Base-by-base conservation (phyloP, 805 yeast species). In the Teunomyces tritomae region DNA sequence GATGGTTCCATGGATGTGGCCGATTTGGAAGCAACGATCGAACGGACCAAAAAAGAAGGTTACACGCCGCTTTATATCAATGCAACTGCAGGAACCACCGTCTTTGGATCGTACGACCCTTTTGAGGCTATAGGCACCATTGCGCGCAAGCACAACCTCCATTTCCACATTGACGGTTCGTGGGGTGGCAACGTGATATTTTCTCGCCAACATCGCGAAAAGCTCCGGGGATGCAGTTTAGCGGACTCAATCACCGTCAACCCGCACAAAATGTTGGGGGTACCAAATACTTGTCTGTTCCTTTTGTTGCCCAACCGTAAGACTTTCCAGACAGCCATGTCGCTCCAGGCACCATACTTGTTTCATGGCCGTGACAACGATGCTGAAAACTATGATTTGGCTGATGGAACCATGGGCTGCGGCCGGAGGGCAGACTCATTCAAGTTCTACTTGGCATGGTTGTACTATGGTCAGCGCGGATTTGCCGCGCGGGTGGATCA, bases 361-460 rank as follows among this genome's bases (percentile, higher is more conserved):
- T 88, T 87, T 76, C 96, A 88, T 59, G 75, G 76, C 4, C 56
- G 74, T 20, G 74, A 71, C 47, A 63, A 68, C n/a, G 62, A 65
- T 9, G 79, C 71, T 3, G 85, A 78, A 24, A 82, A 79, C 63
- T 85, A 72, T 58, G 96, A 88, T 56, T 76, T 88, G 47, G 96
- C 92, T 0, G 92, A 87, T 62, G 95, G 94, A 10, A 89, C 96
- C 2, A 84, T 89, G 91, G 96, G 95, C 7, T 88, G 96, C 62
- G 96, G 96, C 10, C 79, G 96, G 55, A 76, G 96, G 46, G 82
- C 94, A 0, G 96, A 89, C 63, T 79, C 92, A 3, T 69, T 88
- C 63, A 88, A 88, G 65, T 73, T 89, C 57, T 88, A 85, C 62
- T 63, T 89, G 61, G 82, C 87, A 1, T 88, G 96, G 96, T 70